Conservation (phyloP, 768 basidiomycete genomes). For the Crucibulum laeve region DNA sequence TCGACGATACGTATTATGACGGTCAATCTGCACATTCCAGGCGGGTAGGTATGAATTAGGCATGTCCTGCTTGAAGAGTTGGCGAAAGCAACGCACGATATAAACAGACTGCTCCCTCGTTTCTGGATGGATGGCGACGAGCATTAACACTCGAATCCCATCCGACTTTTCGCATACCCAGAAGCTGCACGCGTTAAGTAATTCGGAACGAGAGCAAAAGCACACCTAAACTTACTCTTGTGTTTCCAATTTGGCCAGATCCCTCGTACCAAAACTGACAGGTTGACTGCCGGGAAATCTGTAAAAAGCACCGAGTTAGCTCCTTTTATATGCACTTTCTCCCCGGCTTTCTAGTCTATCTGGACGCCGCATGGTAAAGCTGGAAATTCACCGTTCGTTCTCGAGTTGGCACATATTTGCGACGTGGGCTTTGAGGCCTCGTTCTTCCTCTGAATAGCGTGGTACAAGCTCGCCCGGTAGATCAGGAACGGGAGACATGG, state of each 20-base stretch:
- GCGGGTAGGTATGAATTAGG: constrained; percentile 2
- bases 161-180: constrained; percentile 99
- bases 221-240: constrained; percentile 63
- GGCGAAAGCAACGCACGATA: constrained; percentile 45
- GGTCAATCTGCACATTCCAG: constrained; percentile 98
- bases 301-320: constrained; percentile 9
- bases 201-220: constrained; percentile 2
- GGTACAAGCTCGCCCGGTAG: constrained; percentile 61
- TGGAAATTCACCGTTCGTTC: constrained; percentile 49
- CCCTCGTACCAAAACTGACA: constrained; percentile 74
- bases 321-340: constrained; percentile 2
- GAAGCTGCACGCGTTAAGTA: constrained; percentile 49
- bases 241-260: constrained; percentile 72
- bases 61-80: background rate
- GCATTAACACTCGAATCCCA: constrained; percentile 84
- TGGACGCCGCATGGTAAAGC: background rate
- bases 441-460: constrained; percentile 53
- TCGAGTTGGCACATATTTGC: constrained; percentile 61
- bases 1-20: constrained; percentile 82
- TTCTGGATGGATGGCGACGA: constrained; percentile 59
- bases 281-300: constrained; percentile 98
- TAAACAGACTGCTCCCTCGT: constrained; percentile 59
- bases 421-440: constrained; percentile 64
- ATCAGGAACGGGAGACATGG: constrained; percentile 61
- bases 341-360: background rate